Conservation (phyloP, 495 filamentous ascomycete species). For the Annulohypoxylon maeteangense region DNA sequence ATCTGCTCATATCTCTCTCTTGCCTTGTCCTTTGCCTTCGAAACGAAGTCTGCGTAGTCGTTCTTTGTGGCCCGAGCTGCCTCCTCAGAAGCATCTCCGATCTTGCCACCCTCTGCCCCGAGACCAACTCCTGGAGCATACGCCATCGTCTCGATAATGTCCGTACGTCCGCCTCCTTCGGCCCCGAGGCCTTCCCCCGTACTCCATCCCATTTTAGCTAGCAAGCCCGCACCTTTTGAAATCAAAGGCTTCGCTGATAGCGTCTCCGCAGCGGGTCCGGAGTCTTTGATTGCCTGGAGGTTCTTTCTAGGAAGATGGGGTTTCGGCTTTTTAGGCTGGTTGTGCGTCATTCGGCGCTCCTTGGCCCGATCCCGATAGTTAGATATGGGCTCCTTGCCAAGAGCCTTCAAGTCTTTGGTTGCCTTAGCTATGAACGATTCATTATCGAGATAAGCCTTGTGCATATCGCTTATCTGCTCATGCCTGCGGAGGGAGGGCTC, state of each 20-base stretch:
- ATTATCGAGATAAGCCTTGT: conserved; percentile 75
- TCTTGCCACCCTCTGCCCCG: conserved; percentile 82
- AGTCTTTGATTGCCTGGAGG: conserved; percentile 41
- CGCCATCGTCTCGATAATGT: conserved; percentile 78
- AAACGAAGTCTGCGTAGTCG: conserved; percentile 77
- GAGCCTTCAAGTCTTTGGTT: conserved; percentile 61
- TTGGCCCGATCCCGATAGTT: conserved; percentile 85
- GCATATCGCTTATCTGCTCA: conserved; percentile 78
- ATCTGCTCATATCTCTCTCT: conserved; percentile 80
- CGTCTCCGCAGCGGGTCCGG: conserved; percentile 27
- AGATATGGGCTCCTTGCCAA: conserved; percentile 52
- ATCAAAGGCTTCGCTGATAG: conserved; percentile 50
- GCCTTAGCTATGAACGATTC: conserved; percentile 67
- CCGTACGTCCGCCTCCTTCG: conserved; percentile 78
- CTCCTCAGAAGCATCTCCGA: conserved; percentile 86
- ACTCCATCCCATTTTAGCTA: conserved; percentile 93
- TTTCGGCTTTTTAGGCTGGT: conserved; percentile 68
- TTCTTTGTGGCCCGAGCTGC: conserved; percentile 76
- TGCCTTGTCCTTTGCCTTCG: conserved; percentile 81
- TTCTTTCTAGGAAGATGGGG: conserved; percentile 55
- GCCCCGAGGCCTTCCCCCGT: conserved; percentile 83
- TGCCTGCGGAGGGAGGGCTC: conserved; percentile 76
- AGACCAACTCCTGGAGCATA: conserved; percentile 88
- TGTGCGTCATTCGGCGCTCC: conserved; percentile 80
- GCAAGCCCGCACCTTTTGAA: conserved; percentile 85